Evolutionary conservation across 2,329 filamentous ascomycete species (phyloP).

Genomic region (Thermomyces lanuginosus): DNA sequence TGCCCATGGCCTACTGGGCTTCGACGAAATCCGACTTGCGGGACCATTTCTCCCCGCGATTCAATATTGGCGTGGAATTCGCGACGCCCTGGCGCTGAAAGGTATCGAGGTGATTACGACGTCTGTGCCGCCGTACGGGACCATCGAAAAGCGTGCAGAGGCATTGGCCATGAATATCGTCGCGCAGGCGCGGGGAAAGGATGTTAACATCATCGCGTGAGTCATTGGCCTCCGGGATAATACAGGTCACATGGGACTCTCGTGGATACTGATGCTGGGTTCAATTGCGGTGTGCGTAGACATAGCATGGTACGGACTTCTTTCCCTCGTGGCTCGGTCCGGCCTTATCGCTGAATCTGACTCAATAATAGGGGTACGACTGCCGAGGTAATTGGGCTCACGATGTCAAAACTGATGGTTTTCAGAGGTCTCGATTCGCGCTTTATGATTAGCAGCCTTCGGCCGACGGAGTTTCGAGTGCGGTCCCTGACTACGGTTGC

Average conservation of each 20-base stretch:
- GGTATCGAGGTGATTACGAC: slow-evolving; percentile 46
- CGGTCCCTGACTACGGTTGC: slow-evolving; percentile 50
- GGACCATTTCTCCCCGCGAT: slow-evolving; percentile 40
- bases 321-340: too few relatives aligned
- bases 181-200: slow-evolving; percentile 36
- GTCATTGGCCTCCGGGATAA: slow-evolving; percentile 13
- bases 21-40: slow-evolving; percentile 43
- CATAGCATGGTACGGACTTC: slow-evolving; percentile 32
- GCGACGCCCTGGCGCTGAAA: slow-evolving; percentile 39
- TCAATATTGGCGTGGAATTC: slow-evolving; percentile 49
- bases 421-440: slow-evolving; percentile 44
- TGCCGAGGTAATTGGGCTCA: too few relatives aligned
- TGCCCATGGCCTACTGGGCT: slow-evolving; percentile 50
- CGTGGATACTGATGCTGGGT: slow-evolving; percentile 1
- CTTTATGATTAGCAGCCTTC: slow-evolving; percentile 46
- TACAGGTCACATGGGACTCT: too few relatives aligned
- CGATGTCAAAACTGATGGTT: slow-evolving; percentile 3
- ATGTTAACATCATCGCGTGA: slow-evolving; percentile 49
- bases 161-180: slow-evolving; percentile 39
- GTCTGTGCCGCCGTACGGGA: slow-evolving; percentile 41
- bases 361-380: too few relatives aligned
- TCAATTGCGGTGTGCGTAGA: slow-evolving; percentile 10
- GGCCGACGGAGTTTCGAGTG: slow-evolving; percentile 54
- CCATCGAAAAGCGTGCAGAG: slow-evolving; percentile 41
- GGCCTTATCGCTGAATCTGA: too few relatives aligned